Evolutionary conservation across 768 basidiomycete species (phyloP).

Genomic region (Hysterangium stoloniferum): DNA sequence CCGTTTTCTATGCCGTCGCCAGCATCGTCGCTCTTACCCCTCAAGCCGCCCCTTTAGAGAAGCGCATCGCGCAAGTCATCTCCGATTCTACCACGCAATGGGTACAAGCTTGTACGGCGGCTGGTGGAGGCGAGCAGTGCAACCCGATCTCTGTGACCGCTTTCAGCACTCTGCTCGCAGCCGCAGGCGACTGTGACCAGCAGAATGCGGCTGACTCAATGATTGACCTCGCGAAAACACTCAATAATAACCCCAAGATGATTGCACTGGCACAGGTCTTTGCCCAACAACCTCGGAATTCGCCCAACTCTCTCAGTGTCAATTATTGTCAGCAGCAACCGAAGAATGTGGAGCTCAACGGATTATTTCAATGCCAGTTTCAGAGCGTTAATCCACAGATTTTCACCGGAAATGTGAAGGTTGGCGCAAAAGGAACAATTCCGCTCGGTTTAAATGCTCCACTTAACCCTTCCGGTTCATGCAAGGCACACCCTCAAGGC

Average conservation of each 20-base stretch:
- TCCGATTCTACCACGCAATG: conserved; percentile 33
- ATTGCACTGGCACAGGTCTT: conserved; percentile 47
- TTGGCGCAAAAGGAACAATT: conserved; percentile 43
- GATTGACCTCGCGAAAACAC: conserved; percentile 37
- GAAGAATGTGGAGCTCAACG: conserved; percentile 42
- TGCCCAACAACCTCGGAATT: conserved; percentile 50
- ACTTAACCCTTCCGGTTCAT: conserved; percentile 41
- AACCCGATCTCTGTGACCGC: conserved; percentile 49
- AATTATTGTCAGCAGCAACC: conserved; percentile 50
- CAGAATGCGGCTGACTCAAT: conserved; percentile 48
- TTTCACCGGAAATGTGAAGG: conserved; percentile 37
- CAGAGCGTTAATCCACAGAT: conserved; percentile 34
- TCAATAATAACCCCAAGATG: conserved; percentile 39
- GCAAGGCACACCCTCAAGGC: conserved; percentile 40
- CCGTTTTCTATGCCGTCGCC: conserved; percentile 22
- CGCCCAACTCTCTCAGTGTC: conserved; percentile 36
- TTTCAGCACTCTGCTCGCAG: conserved; percentile 53
- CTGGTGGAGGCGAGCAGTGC: conserved; percentile 50
- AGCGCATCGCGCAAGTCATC: conserved; percentile 42
- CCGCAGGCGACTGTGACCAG: conserved; percentile 45
- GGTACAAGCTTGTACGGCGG: conserved; percentile 41
- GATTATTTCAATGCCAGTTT: conserved; percentile 55
- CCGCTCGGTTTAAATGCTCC: conserved; percentile 38
- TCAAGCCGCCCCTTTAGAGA: conserved; percentile 31
- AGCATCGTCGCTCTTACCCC: conserved; percentile 24